These are phyloP conservation scores for Diaporthe capsici DNA, from an alignment of 2,329 filamentous ascomycete genomes.

Conservation along the genomic window DNA sequence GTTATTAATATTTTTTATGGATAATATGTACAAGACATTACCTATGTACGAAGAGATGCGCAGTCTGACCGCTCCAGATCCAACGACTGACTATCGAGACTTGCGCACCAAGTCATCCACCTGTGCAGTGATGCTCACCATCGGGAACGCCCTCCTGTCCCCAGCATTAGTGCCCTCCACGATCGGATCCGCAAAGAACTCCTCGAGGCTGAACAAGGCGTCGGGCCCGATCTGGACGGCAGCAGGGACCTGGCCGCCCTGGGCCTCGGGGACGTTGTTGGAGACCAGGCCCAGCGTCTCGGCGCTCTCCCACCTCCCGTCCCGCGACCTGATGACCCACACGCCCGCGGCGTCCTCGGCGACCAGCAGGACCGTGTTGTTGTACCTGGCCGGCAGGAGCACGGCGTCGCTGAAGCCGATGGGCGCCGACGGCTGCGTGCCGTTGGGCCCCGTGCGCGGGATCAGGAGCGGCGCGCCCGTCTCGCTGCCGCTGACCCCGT, in stretches of 20 bases:
- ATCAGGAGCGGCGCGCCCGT: slow-evolving; percentile 46
- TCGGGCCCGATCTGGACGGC: slow-evolving; percentile 47
- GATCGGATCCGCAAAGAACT: slow-evolving; percentile 47
- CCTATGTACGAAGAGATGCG: background rate
- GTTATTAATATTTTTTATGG: background rate
- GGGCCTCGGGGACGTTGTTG: slow-evolving; percentile 44
- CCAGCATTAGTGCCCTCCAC: slow-evolving; percentile 49
- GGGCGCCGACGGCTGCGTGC: slow-evolving; percentile 43
- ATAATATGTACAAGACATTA: slow-evolving; percentile 7
- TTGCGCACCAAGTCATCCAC: slow-evolving; percentile 45
- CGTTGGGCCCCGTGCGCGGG: slow-evolving; percentile 43
- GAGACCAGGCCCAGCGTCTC: slow-evolving; percentile 53
- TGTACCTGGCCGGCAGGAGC: slow-evolving; percentile 52
- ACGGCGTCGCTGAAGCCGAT: slow-evolving; percentile 47
- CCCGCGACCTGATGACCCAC: slow-evolving; percentile 53
- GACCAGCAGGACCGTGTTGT: slow-evolving; percentile 52
- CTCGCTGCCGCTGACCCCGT: slow-evolving; percentile 45
- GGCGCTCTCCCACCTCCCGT: slow-evolving; percentile 53
- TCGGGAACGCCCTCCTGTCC: slow-evolving; percentile 48
- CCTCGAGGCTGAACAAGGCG: slow-evolving; percentile 47
- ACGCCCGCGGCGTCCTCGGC: slow-evolving; percentile 50
- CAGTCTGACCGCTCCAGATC: background rate
- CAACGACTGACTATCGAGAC: background rate
- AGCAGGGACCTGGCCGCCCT: slow-evolving; percentile 44
- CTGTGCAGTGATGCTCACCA: slow-evolving; percentile 49